A percentile compares a stretch with the other conserved stretches of the same genome.
Evolutionary conservation across 169 alveolate species (phyloP).

Genomic region (Perkinsus chesapeaki): DNA sequence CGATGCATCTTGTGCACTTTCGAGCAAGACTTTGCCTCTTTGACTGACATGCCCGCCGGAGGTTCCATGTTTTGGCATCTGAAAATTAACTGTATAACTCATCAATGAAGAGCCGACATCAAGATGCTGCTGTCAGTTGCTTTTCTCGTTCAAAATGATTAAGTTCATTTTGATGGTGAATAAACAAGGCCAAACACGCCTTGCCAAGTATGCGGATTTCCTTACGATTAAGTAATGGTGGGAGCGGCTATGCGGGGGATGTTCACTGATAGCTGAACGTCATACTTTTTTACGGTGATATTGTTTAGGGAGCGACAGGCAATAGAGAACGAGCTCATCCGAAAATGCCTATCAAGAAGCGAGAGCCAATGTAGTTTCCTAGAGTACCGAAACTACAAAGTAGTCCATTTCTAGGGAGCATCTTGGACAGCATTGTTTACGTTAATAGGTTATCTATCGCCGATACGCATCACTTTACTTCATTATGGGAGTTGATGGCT

Average conservation of each 20-base stretch:
- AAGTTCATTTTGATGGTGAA: slow-evolving; percentile 92
- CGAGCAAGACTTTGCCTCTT: not conserved
- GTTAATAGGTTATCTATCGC: slow-evolving; percentile 40
- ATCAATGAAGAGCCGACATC: no score
- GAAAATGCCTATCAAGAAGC: slow-evolving; percentile 91
- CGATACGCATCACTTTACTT: slow-evolving; percentile 96
- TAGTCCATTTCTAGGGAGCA: slow-evolving; percentile 63
- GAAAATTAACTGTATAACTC: no score
- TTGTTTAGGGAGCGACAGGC: slow-evolving; percentile 82
- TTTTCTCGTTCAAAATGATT: slow-evolving; percentile 73
- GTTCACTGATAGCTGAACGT: no score
- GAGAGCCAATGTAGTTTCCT: slow-evolving; percentile 92
- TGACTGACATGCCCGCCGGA: no score
- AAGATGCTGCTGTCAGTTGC: not conserved
- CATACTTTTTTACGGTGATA: no score
- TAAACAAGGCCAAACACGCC: slow-evolving; percentile 95
- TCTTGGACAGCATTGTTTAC: not conserved
- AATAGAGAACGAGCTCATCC: slow-evolving; percentile 93
- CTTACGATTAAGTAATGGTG: not conserved
- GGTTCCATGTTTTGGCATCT: no score
- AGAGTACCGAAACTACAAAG: slow-evolving; percentile 89
- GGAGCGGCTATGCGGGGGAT: no score
- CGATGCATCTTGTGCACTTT: not conserved
- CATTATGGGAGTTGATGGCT: slow-evolving; percentile 78
- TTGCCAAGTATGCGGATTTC: slow-evolving; percentile 74